These are phyloP conservation scores for Dentiscutata heterogama DNA, from an alignment of 371 early-diverging fungal genomes.

Conservation along the genomic window DNA sequence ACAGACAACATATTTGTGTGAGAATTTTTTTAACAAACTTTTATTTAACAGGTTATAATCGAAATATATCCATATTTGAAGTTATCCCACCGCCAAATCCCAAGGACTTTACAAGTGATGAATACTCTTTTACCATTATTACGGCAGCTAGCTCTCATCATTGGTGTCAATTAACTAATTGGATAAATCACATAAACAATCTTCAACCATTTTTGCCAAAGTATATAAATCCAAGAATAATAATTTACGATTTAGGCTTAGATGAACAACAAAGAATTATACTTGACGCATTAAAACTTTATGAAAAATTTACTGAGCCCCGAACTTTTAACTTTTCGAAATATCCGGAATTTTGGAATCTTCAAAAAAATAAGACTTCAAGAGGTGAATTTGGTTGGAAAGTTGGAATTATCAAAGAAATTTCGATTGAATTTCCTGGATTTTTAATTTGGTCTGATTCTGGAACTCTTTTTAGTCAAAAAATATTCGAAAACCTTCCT, in stretches of 20 bases:
- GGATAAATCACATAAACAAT: slow-evolving; percentile 48
- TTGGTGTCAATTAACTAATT: slow-evolving; percentile 69
- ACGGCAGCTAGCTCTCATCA: slow-evolving; percentile 73
- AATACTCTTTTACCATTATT: slow-evolving; percentile 57
- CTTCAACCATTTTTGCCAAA: no score
- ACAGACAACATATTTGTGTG: no score
- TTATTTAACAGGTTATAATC: no score
- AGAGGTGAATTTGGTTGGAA: slow-evolving; percentile 78
- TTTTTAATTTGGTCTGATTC: slow-evolving; percentile 69
- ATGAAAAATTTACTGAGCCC: slow-evolving; percentile 61
- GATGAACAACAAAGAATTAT: slow-evolving; percentile 50
- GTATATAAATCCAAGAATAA: slow-evolving; percentile 52
- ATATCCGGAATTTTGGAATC: slow-evolving; percentile 74
- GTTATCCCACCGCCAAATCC: no score
- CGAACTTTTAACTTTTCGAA: slow-evolving; percentile 62
- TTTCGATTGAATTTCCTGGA: slow-evolving; percentile 61
- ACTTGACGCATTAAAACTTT: slow-evolving; percentile 50
- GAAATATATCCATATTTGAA: no score
- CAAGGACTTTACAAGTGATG: not conserved
- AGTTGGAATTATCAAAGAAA: slow-evolving; percentile 70
- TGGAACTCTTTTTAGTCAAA: slow-evolving; percentile 47
- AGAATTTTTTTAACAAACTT: no score
- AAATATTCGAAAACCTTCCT: not conserved
- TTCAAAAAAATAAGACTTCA: slow-evolving; percentile 50
- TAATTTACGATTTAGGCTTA: slow-evolving; percentile 63